Percentiles rank a stretch among this genome's conserved stretches.
These are phyloP conservation scores for Trichophyton mentagrophytes DNA, from an alignment of 2,329 filamentous ascomycete genomes.

Conservation along the genomic window DNA sequence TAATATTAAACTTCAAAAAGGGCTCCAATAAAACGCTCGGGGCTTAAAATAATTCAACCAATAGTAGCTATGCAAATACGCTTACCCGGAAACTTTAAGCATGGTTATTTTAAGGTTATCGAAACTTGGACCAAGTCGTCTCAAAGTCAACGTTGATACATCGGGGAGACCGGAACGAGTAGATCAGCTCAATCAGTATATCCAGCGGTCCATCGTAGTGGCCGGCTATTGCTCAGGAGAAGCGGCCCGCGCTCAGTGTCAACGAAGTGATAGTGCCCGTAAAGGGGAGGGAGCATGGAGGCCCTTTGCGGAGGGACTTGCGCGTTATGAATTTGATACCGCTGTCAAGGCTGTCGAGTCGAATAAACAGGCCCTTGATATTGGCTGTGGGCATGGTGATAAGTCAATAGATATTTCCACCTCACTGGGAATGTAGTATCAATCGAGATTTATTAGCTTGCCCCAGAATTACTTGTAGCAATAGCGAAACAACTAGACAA, in stretches of 20 bases:
- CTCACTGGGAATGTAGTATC: not conserved
- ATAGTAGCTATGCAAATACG: too few relatives aligned
- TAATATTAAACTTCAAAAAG: too few relatives aligned
- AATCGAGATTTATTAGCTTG: not conserved
- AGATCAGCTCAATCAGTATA: not conserved
- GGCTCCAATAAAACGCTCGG: too few relatives aligned
- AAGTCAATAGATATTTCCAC: not conserved
- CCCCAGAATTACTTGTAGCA: not conserved
- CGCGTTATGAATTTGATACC: not conserved
- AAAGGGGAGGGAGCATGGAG: not conserved
- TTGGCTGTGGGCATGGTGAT: constrained; percentile 1
- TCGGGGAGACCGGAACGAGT: not conserved
- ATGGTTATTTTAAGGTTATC: too few relatives aligned
- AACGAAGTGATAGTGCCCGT: not conserved
- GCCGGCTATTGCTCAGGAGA: not conserved
- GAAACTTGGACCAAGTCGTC: too few relatives aligned
- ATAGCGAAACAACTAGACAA: not conserved
- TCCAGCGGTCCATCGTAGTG: not conserved
- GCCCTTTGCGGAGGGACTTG: not conserved
- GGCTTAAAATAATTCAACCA: too few relatives aligned
- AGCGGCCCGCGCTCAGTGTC: not conserved
- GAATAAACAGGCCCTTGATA: constrained; percentile 5
- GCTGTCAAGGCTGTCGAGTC: not conserved
- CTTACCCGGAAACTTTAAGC: too few relatives aligned
- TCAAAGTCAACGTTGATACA: not conserved